Percentiles rank a stretch among this genome's conserved stretches.
Conservation (phyloP, 345 rosid species). For the Linum tenue region DNA sequence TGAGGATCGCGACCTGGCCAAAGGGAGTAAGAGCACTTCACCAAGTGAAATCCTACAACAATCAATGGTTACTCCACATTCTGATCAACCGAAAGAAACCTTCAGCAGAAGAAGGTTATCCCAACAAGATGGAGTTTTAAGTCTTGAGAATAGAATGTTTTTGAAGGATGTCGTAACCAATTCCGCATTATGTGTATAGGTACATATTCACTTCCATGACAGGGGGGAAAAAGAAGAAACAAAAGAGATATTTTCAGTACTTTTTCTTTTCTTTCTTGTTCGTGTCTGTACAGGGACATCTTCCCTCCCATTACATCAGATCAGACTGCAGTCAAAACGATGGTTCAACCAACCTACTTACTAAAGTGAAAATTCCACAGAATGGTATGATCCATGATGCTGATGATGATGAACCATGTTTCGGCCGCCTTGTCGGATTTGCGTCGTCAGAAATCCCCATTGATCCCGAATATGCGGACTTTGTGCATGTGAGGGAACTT, state of each 20-base stretch:
- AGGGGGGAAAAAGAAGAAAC: background rate
- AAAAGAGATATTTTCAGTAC: background rate
- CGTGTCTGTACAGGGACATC: background rate
- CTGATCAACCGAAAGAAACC: no score
- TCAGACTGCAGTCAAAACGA: background rate
- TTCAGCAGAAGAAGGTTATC: no score
- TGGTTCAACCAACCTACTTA: background rate
- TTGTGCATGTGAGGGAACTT: conserved; percentile 32
- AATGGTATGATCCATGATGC: background rate
- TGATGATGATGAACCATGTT: no score
- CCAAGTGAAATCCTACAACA: no score
- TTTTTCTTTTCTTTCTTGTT: background rate
- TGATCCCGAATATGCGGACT: conserved; percentile 28
- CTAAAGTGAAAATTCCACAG: background rate
- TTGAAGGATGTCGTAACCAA: background rate
- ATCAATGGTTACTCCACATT: no score
- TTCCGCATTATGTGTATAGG: background rate
- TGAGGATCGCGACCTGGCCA: no score
- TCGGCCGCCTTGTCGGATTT: background rate
- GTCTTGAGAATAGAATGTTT: background rate
- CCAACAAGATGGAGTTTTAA: no score
- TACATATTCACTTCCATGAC: background rate
- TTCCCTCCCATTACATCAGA: background rate
- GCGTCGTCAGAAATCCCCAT: conserved; percentile 16
- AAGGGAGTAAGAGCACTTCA: no score